phyloP scores from a whole-genome alignment of 2,329 filamentous ascomycete species.

The Ambrosiella beaveri region DNA sequence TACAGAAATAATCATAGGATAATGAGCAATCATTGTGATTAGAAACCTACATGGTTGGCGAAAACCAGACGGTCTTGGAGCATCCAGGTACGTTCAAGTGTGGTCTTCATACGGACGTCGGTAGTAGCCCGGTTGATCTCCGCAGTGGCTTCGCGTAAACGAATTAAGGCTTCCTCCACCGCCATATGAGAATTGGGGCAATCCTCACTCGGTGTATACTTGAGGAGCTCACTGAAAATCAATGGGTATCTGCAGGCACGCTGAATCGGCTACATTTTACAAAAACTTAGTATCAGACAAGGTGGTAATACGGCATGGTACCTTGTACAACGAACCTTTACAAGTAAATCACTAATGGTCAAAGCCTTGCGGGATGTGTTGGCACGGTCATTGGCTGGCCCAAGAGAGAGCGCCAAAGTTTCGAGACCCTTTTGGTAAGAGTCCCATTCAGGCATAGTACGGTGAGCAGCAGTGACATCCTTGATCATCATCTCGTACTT shows the following conservation, averaged over 20 bases:
- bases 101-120: constrained; percentile 49
- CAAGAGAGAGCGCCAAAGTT: constrained; percentile 56
- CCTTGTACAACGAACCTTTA: constrained; percentile 45
- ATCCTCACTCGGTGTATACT: constrained; percentile 66
- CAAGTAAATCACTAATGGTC: constrained; percentile 69
- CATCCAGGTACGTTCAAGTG: constrained; percentile 67
- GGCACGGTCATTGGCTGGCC: constrained; percentile 47
- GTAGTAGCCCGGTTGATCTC: constrained; percentile 76
- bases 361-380: constrained; percentile 55
- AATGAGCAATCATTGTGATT: neutral
- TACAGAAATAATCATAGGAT: neutral
- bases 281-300: neutral
- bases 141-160: constrained; percentile 55
- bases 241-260: constrained; percentile 82
- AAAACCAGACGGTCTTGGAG: constrained; percentile 70
- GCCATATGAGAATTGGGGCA: constrained; percentile 70
- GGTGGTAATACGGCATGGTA: neutral
- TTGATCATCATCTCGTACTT: constrained; percentile 76
- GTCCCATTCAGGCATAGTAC: constrained; percentile 55
- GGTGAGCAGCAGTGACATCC: constrained; percentile 53
- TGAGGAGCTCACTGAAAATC: constrained; percentile 67
- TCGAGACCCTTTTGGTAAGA: constrained; percentile 75
- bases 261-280: constrained; percentile 59
- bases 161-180: constrained; percentile 54
- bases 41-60: constrained; percentile 43